These are phyloP conservation scores for Cyclotella cryptica DNA, from an alignment of 108 stramenopile species.

Conservation along the genomic window DNA sequence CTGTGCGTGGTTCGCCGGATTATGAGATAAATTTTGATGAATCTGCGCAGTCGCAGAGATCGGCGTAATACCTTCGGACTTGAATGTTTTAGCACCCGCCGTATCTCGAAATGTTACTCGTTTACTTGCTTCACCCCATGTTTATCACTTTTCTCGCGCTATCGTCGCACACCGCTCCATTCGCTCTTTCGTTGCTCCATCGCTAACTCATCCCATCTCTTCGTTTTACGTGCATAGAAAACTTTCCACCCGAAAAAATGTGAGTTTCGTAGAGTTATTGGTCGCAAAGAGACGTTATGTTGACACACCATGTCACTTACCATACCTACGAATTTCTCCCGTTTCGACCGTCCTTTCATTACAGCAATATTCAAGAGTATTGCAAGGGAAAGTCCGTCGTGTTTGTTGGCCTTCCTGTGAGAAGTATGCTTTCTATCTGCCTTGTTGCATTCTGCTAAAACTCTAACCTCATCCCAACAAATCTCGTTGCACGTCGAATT, in stretches of 20 bases:
- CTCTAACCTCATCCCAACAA: background rate
- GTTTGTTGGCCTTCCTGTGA: conserved; percentile 72
- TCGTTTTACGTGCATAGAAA: conserved; percentile 7
- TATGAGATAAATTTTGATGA: background rate
- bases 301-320: background rate
- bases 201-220: background rate
- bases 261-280: conserved; percentile 10
- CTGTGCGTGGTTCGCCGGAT: background rate
- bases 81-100: background rate
- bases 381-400: conserved; percentile 56
- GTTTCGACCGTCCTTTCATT: background rate
- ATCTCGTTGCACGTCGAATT: background rate
- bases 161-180: background rate
- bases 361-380: conserved; percentile 59
- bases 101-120: too few species aligned
- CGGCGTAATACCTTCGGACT: too few species aligned
- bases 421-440: background rate
- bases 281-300: background rate
- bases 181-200: too few species aligned
- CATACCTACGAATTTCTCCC: background rate
- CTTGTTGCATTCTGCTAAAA: too few species aligned
- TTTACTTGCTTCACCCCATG: background rate
- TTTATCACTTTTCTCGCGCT: background rate
- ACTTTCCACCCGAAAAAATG: conserved; percentile 48
- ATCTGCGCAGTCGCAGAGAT: background rate